Evolutionary conservation across 2,329 filamentous ascomycete species (phyloP), one percentile per base, ranked within the genome.

Genomic region (Fusarium anthophilum): DNA sequence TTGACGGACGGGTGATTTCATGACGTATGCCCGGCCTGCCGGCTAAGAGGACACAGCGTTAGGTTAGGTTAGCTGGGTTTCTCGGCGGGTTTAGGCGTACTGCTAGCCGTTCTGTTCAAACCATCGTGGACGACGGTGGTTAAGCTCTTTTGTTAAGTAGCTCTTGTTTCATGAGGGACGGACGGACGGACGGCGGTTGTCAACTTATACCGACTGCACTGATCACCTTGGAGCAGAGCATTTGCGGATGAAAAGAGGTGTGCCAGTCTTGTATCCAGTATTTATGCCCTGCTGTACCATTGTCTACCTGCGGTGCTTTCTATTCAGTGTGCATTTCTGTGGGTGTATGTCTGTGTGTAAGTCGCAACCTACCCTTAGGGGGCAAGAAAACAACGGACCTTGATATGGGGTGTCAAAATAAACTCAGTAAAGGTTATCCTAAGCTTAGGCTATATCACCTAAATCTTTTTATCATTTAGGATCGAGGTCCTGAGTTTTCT

Each of bases 31-130:
- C 26, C 20, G 24, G 20, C 32, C 32, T 35, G 32, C 32, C 32
- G 32, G 32, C 32, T 30, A 38, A 15, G 26, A 28, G 53, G 35
- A 39, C n/a, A 37, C 35, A n/a, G 17, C 30, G 30, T 56, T 37
- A 48, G 30, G 24, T 13, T 26, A 45, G 44, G 37, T 47, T 37
- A 50, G 30, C 45, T 41, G 32, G 32, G 32, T 51, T 62, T 43
- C n/a, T 38, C 28, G 47, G 30, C 26, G 41, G 44, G 32, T 39
- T 69, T 56, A 70, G 51, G 51, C 41, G 58, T 39, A 45, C 39
- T 53, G 66, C 66, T 70, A 65, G 66, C 37, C 38, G 64, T 69
- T 63, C 66, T 18, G 38, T 44, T 45, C 26, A 51, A 54, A 68
- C 17, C 35, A 48, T 47, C 17, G 20, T 38, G 30, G 22, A 32